These are phyloP conservation scores for Wickerhamomyces kurtzmanii DNA, from an alignment of 805 yeast genomes.

Conservation along the genomic window DNA sequence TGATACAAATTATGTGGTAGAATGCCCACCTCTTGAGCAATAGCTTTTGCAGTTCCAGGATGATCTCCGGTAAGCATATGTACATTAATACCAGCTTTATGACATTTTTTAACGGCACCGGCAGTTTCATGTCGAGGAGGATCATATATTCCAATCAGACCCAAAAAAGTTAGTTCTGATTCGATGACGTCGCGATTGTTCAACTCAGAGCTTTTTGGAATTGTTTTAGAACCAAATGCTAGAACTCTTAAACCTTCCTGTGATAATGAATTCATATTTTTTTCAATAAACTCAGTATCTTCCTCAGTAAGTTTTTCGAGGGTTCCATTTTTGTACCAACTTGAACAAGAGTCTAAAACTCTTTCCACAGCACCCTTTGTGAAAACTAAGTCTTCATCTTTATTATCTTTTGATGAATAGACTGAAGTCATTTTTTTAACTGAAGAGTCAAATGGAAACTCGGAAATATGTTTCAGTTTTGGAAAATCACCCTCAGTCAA, in stretches of 20 bases:
- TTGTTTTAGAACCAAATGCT: conserved; percentile 48
- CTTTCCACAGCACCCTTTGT: conserved; percentile 78
- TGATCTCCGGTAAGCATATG: conserved; percentile 82
- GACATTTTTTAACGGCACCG: conserved; percentile 55
- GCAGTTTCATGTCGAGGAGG: conserved; percentile 70
- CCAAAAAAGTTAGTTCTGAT: conserved; percentile 43
- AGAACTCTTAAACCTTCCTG: conserved; percentile 62
- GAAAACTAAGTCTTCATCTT: conserved; percentile 24
- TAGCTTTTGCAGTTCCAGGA: conserved; percentile 68
- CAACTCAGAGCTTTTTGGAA: conserved; percentile 21
- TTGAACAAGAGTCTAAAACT: conserved; percentile 42
- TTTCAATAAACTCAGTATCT: conserved; percentile 32
- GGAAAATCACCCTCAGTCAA: conserved; percentile 27
- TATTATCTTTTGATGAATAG: conserved; percentile 26
- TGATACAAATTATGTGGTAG: conserved; percentile 51
- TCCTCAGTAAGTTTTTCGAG: conserved; percentile 27
- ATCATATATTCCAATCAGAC: conserved; percentile 70
- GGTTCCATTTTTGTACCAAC: conserved; percentile 33
- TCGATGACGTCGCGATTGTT: conserved; percentile 40
- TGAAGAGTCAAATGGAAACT: conserved; percentile 69
- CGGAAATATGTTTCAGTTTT: conserved; percentile 33
- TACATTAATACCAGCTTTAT: conserved; percentile 67
- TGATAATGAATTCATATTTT: conserved; percentile 49
- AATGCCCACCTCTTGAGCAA: conserved; percentile 76
- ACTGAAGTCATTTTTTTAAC: conserved; percentile 66